Conservation (phyloP, 805 yeast genomes). For the Wickerhamiella brachini region DNA sequence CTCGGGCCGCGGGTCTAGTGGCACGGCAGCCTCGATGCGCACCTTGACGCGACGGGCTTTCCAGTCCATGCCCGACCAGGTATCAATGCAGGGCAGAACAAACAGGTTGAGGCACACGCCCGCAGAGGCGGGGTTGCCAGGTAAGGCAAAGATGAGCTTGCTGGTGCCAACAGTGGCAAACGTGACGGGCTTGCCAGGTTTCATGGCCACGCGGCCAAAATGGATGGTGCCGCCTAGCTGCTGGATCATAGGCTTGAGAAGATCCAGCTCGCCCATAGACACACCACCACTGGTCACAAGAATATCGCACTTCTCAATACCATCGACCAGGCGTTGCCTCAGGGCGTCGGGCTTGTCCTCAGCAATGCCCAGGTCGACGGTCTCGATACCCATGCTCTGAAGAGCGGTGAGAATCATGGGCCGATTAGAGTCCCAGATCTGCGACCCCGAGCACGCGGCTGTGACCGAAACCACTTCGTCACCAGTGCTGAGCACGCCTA, state of each 20-base stretch:
- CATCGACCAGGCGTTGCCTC: slow-evolving; percentile 16
- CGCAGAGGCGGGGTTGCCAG: slow-evolving; percentile 47
- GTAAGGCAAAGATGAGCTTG: slow-evolving; percentile 35
- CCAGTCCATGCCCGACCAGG: slow-evolving; percentile 24
- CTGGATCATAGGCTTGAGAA: slow-evolving; percentile 37
- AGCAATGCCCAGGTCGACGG: slow-evolving; percentile 39
- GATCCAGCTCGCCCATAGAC: slow-evolving; percentile 44
- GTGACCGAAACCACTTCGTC: slow-evolving; percentile 33
- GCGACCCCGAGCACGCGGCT: slow-evolving; percentile 26
- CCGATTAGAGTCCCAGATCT: slow-evolving; percentile 37
- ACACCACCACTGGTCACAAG: slow-evolving; percentile 44
- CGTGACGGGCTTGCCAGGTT: slow-evolving; percentile 47
- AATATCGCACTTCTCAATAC: slow-evolving; percentile 28
- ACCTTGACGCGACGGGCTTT: slow-evolving; percentile 27
- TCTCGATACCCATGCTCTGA: slow-evolving; percentile 24
- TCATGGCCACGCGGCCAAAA: slow-evolving; percentile 45
- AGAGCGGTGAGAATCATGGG: slow-evolving; percentile 32
- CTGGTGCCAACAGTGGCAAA: slow-evolving; percentile 31
- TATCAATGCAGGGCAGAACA: slow-evolving; percentile 33
- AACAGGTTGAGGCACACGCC: slow-evolving; percentile 35
- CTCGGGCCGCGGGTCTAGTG: slow-evolving; percentile 38
- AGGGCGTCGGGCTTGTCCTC: slow-evolving; percentile 27
- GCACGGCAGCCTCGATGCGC: slow-evolving; percentile 21
- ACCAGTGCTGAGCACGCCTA: slow-evolving; percentile 40
- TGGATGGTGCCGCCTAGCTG: slow-evolving; percentile 33